phyloP scores from a whole-genome alignment of 768 basidiomycete species.

The Trichaptum fuscoviolaceum region DNA sequence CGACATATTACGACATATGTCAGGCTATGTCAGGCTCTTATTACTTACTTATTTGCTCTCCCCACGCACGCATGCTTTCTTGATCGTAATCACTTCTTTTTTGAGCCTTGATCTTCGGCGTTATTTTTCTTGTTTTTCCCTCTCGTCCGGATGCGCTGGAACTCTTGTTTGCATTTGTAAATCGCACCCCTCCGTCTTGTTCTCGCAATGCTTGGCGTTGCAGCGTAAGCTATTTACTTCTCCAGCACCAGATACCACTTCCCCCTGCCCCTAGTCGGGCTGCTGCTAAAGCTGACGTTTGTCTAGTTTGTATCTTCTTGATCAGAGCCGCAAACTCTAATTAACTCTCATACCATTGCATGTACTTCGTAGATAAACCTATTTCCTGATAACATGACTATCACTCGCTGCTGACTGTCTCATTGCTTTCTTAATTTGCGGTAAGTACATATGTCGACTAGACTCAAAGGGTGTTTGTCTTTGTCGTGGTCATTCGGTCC shows the following conservation, averaged over 20 bases:
- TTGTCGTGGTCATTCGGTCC: no score
- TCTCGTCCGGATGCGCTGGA: neutral
- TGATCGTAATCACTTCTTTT: neutral
- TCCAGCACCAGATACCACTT: neutral
- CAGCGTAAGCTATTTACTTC: neutral
- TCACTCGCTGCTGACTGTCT: neutral
- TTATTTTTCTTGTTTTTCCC: conserved; percentile 1
- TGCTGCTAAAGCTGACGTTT: neutral
- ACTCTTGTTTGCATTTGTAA: neutral
- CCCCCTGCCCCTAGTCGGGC: neutral
- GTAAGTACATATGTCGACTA: no score
- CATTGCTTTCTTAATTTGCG: no score
- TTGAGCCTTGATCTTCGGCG: neutral
- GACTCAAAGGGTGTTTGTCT: no score
- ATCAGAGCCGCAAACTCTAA: neutral
- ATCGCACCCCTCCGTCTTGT: neutral
- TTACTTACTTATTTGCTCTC: neutral
- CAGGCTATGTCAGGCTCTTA: neutral
- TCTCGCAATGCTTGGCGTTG: neutral
- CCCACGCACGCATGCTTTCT: neutral
- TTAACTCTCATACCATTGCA: neutral
- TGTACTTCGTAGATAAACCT: neutral
- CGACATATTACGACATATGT: neutral
- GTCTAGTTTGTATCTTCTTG: neutral
- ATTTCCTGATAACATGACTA: neutral